Evolutionary conservation across 2,329 filamentous ascomycete genomes (phyloP).

Genomic region (Dothistroma pini): DNA sequence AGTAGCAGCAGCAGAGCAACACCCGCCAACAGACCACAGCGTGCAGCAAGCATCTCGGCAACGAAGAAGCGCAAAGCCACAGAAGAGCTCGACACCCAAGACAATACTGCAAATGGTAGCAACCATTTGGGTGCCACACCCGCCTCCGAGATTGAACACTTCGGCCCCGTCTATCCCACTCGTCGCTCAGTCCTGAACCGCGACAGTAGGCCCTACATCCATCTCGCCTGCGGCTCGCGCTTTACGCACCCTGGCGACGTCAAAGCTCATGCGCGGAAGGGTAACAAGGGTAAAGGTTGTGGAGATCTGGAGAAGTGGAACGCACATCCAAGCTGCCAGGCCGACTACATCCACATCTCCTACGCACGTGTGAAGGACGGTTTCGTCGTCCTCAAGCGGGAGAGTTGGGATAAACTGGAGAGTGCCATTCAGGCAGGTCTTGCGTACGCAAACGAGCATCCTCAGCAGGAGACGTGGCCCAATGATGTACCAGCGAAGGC

Average conservation of each 20-base stretch:
- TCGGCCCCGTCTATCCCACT: conserved; percentile 22
- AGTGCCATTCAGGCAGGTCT: conserved; percentile 19
- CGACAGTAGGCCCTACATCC: conserved; percentile 25
- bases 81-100: neutral
- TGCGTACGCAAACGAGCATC: neutral
- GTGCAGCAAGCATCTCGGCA: neutral
- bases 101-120: conserved; percentile 3
- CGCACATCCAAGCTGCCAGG: conserved; percentile 8
- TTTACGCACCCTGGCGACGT: conserved; percentile 28
- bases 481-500: neutral
- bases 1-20: neutral
- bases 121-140: neutral
- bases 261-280: conserved; percentile 22
- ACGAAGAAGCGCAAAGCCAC: neutral
- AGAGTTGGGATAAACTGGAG: conserved; percentile 23
- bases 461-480: neutral
- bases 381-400: conserved; percentile 24
- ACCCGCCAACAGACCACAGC: neutral
- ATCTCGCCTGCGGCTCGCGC: conserved; percentile 22
- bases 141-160: conserved; percentile 12
- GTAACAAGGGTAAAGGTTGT: conserved; percentile 9
- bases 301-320: conserved; percentile 5
- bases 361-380: conserved; percentile 23
- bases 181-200: conserved; percentile 25
- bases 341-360: conserved; percentile 18